A percentile compares a stretch with the other conserved stretches of the same genome.
phyloP scores from a whole-genome alignment of 2,329 filamentous ascomycete species.

The Plectosphaerella plurivora region DNA sequence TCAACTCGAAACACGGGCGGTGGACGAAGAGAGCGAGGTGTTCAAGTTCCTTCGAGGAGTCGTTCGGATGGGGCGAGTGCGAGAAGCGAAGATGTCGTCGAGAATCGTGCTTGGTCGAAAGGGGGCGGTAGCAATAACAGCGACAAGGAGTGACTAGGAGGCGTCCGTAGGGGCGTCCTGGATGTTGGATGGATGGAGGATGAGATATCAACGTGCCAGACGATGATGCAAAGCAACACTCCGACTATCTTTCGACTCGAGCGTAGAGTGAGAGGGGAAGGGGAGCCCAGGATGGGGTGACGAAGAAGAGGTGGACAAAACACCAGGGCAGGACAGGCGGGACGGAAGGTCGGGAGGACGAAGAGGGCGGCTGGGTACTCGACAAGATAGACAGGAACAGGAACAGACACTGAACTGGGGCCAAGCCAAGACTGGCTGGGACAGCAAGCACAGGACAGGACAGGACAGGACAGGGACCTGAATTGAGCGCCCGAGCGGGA shows the following conservation, averaged over 20 bases:
- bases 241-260: conserved; percentile 9
- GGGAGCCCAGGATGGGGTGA: not conserved
- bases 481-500: conserved; percentile 3
- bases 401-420: conserved; percentile 2
- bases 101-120: not conserved
- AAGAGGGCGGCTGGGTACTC: not conserved
- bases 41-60: not conserved
- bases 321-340: not conserved
- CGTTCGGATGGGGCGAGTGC: conserved; percentile 2
- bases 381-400: not conserved
- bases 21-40: not conserved
- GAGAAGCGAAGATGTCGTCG: not conserved
- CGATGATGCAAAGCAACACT: conserved; percentile 11
- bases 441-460: conserved; percentile 3
- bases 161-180: not conserved
- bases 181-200: not conserved
- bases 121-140: not conserved
- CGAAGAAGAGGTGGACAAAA: not conserved
- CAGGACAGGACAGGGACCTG: conserved; percentile 9
- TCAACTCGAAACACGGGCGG: not conserved
- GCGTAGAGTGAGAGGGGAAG: conserved; percentile 1
- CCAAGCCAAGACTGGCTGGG: not conserved
- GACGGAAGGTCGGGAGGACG: not conserved
- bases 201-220: conserved; percentile 15
- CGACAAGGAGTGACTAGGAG: conserved; percentile 8